phyloP scores from a whole-genome alignment of 148 eudicot genomes.

The Chenopodium berlandieri region DNA sequence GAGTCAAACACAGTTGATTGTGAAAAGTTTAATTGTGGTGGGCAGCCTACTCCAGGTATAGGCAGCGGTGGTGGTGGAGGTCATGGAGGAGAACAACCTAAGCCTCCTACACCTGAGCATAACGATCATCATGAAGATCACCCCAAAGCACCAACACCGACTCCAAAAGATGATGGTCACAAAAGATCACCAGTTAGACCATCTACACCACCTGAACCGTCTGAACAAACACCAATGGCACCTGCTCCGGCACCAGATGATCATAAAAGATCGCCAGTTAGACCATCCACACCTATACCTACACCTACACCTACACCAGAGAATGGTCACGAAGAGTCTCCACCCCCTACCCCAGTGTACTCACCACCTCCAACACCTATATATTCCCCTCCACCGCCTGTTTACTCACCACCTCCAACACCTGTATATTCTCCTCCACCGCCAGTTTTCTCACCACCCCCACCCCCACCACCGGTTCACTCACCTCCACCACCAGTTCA shows the following conservation, averaged over 20 bases:
- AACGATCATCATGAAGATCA: not conserved
- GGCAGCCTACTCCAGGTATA: not conserved
- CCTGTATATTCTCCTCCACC: conserved; percentile 20
- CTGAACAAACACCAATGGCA: not conserved
- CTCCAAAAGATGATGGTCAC: conserved; percentile 19
- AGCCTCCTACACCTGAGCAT: not conserved
- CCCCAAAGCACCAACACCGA: conserved; percentile 1
- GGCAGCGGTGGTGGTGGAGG: not conserved
- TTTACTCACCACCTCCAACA: conserved; percentile 15
- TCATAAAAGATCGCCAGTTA: conserved; percentile 16
- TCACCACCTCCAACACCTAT: conserved; percentile 6
- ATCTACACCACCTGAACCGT: conserved; percentile 6
- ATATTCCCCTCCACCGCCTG: conserved; percentile 26
- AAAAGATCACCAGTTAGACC: conserved; percentile 9
- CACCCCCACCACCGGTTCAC: not conserved
- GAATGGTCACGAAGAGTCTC: not conserved
- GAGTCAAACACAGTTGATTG: conserved; percentile 41
- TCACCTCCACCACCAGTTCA: conserved; percentile 16
- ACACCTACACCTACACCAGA: conserved; percentile 18
- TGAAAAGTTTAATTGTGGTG: conserved; percentile 32
- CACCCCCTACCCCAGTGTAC: conserved; percentile 11
- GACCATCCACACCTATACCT: conserved; percentile 29
- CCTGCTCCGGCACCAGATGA: conserved; percentile 26
- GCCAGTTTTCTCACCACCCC: conserved; percentile 22
- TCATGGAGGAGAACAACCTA: conserved; percentile 3